A percentile compares a stretch with the other conserved stretches of the same genome.
Evolutionary conservation across 371 early-diverging fungal species (phyloP).

Genomic region (Mortierella sp.): DNA sequence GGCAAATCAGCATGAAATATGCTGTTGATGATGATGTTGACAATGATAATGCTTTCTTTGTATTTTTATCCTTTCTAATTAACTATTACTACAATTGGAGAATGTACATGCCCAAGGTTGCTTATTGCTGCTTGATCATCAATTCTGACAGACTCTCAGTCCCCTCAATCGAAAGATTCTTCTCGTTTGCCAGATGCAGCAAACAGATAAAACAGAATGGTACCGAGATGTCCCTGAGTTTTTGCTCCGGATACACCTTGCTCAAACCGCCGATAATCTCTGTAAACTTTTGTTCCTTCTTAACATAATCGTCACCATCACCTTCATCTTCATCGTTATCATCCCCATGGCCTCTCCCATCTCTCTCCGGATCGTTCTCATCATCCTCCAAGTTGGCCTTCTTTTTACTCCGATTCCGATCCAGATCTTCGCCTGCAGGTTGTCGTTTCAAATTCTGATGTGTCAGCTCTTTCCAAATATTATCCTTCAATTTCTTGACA

Average conservation of each 20-base stretch:
- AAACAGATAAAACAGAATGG: conserved; percentile 97
- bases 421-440: conserved; percentile 23
- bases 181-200: conserved; percentile 96
- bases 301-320: conserved; percentile 55
- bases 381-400: conserved; percentile 24
- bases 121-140: conserved; percentile 25
- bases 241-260: conserved; percentile 79
- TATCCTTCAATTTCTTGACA: conserved; percentile 94
- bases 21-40: too few relatives aligned
- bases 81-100: not conserved
- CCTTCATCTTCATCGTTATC: conserved; percentile 21
- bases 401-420: conserved; percentile 29
- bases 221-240: conserved; percentile 90
- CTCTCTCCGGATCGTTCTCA: conserved; percentile 6
- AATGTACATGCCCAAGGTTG: not conserved
- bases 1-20: too few relatives aligned
- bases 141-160: conserved; percentile 42
- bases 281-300: conserved; percentile 76
- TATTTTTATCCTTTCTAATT: not conserved
- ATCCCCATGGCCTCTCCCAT: conserved; percentile 1
- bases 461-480: conserved; percentile 87
- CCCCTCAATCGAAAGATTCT: conserved; percentile 68
- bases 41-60: too few relatives aligned
- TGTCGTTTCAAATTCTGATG: conserved; percentile 39
- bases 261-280: conserved; percentile 77